Conservation (phyloP, 345 rosid species). For the Pistacia integerrima region DNA sequence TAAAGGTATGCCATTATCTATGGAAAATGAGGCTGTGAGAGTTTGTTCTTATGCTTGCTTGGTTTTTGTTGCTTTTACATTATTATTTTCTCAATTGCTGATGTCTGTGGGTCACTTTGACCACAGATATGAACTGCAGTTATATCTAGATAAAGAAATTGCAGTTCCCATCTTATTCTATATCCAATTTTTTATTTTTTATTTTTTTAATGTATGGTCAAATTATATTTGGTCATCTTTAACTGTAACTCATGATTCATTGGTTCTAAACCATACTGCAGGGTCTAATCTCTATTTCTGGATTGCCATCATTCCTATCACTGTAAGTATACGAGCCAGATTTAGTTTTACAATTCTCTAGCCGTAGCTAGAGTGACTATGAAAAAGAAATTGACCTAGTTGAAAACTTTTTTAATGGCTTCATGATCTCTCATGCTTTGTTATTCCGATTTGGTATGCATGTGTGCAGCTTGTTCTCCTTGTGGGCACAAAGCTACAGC, state of each 20-base stretch:
- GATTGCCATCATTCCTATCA: slow-evolving; percentile 87
- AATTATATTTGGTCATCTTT: slow-evolving; percentile 1
- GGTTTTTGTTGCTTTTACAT: slow-evolving; percentile 1
- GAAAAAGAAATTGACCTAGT: background rate
- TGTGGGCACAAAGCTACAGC: slow-evolving; percentile 85
- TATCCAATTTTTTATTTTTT: background rate
- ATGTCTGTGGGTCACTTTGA: background rate
- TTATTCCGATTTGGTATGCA: slow-evolving; percentile 17
- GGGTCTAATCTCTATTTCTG: slow-evolving; percentile 98
- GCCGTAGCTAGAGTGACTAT: background rate
- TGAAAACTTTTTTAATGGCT: background rate
- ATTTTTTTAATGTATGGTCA: background rate
- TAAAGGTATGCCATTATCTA: slow-evolving; percentile 51
- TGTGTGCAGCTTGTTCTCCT: slow-evolving; percentile 68
- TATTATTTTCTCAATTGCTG: background rate
- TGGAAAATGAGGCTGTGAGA: slow-evolving; percentile 1
- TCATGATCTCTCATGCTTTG: background rate
- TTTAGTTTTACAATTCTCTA: background rate
- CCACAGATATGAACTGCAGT: background rate
- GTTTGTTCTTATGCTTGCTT: background rate
- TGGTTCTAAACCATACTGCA: slow-evolving; percentile 30
- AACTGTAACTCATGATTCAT: background rate
- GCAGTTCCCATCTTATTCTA: background rate
- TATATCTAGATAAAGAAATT: slow-evolving; percentile 1
- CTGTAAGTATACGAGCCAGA: slow-evolving; percentile 46